These are phyloP conservation scores for Tinospora cordifolia DNA, from an alignment of 164 flowering plant species.

Conservation along the genomic window DNA sequence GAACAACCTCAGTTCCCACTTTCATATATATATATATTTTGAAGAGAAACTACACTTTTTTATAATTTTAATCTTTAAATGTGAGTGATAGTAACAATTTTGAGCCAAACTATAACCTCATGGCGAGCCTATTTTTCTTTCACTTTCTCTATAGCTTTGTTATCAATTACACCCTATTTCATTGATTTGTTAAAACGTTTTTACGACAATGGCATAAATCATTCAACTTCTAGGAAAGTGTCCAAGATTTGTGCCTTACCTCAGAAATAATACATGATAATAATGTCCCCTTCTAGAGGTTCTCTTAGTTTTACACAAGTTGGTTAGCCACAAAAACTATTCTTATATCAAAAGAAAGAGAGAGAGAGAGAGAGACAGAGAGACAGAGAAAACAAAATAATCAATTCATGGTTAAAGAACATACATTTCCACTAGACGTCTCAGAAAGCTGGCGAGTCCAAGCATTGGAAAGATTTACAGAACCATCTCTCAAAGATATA, in stretches of 20 bases:
- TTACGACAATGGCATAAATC: no score
- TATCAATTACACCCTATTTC: no score
- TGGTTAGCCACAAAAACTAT: not conserved
- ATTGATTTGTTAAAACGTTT: no score
- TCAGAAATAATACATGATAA: not conserved
- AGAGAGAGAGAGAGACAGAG: no score
- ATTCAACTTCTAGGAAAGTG: no score
- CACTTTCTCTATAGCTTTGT: no score
- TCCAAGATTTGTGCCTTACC: no score
- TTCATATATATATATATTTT: no score
- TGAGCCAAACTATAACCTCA: not conserved
- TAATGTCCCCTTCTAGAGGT: not conserved
- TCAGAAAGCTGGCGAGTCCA: conserved; percentile 97
- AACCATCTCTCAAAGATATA: conserved; percentile 76
- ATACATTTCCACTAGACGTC: conserved; percentile 71
- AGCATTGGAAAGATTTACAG: conserved; percentile 73
- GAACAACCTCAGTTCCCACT: not conserved
- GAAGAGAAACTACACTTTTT: no score
- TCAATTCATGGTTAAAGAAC: conserved; percentile 7
- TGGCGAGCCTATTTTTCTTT: no score
- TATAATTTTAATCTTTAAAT: not conserved
- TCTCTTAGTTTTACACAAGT: no score
- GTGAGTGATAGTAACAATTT: not conserved
- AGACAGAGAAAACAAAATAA: conserved; percentile 5
- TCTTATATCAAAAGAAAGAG: no score